Evolutionary conservation across 176 grass and related monocot species (phyloP).

Genomic region (Pontederia paniculata): DNA sequence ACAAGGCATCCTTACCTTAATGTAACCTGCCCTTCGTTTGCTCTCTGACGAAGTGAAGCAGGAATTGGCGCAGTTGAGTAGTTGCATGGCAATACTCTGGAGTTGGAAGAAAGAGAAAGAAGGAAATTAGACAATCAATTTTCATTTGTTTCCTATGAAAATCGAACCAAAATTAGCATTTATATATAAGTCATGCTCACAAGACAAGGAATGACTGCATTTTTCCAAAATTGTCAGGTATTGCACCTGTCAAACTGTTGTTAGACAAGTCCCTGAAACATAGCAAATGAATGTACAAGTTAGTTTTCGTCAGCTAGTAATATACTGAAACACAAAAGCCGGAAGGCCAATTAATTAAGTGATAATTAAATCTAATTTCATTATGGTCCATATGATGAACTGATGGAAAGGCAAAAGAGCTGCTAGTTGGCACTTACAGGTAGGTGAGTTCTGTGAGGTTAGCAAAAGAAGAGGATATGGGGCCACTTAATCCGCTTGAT

Average conservation of each 20-base stretch:
- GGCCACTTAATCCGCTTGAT: slow-evolving; percentile 32
- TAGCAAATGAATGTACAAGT: slow-evolving; percentile 9
- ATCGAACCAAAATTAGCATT: neutral
- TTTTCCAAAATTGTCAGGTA: slow-evolving; percentile 51
- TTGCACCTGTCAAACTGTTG: slow-evolving; percentile 47
- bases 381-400: too few species aligned
- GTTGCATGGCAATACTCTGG: slow-evolving; percentile 64
- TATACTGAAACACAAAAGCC: too few species aligned
- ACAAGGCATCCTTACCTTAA: slow-evolving; percentile 33
- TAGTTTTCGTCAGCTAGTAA: neutral
- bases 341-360: too few species aligned
- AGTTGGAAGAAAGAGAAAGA: slow-evolving; percentile 4
- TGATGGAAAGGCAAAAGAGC: too few species aligned
- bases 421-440: slow-evolving; percentile 18
- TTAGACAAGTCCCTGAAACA: slow-evolving; percentile 48
- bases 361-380: too few species aligned
- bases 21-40: slow-evolving; percentile 20
- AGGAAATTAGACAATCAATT: neutral
- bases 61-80: slow-evolving; percentile 36
- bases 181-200: slow-evolving; percentile 26
- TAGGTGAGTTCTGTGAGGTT: slow-evolving; percentile 25
- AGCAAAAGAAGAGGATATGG: slow-evolving; percentile 27
- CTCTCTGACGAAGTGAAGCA: slow-evolving; percentile 23
- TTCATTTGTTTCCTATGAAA: neutral
- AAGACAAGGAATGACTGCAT: slow-evolving; percentile 35